phyloP scores from a whole-genome alignment of 441 rosid genomes.

The Populus hybrid region DNA sequence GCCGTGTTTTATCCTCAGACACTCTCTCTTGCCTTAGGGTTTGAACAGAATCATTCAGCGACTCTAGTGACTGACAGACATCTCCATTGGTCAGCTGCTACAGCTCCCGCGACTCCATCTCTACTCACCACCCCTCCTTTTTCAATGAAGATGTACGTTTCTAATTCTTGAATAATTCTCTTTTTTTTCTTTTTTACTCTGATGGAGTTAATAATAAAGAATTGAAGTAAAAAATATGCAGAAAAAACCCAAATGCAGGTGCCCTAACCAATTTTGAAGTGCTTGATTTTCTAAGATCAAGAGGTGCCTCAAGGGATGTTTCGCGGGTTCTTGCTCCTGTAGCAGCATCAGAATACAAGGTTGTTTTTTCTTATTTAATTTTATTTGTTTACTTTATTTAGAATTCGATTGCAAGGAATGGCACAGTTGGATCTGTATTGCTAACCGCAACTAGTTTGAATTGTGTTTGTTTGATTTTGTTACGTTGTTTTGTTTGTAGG shows the following conservation, averaged over 20 bases:
- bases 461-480: background rate
- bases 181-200: background rate
- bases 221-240: constrained; percentile 30
- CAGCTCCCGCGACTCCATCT: background rate
- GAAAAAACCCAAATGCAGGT: constrained; percentile 67
- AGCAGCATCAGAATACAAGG: constrained; percentile 67
- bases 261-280: constrained; percentile 74
- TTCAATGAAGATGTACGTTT: constrained; percentile 1
- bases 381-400: background rate
- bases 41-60: background rate
- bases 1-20: background rate
- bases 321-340: constrained; percentile 64
- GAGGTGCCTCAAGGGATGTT: constrained; percentile 73
- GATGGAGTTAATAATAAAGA: background rate
- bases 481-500: constrained; percentile 35
- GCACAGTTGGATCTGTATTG: background rate
- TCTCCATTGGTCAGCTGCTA: background rate
- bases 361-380: constrained; percentile 11
- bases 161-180: background rate
- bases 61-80: background rate
- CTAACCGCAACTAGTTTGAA: background rate
- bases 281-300: constrained; percentile 54
- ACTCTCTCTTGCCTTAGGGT: background rate
- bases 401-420: background rate
- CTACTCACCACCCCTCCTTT: background rate